A percentile compares a stretch with the other conserved stretches of the same genome.
These are phyloP conservation scores for Zychaea mexicana DNA, from an alignment of 371 early-diverging fungal genomes.

Conservation along the genomic window DNA sequence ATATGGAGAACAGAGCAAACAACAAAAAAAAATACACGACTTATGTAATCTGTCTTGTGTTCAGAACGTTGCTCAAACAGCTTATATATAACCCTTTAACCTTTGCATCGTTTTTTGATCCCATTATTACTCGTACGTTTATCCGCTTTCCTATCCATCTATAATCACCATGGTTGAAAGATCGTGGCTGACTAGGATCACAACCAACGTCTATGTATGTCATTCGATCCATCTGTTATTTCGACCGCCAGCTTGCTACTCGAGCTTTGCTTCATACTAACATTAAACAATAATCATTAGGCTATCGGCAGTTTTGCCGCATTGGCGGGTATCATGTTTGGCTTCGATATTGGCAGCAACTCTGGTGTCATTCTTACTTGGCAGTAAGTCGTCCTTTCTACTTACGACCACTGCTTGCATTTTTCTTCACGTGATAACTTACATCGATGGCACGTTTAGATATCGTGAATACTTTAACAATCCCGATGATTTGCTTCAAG, in stretches of 20 bases:
- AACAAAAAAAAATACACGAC: neutral
- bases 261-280: conserved; percentile 1
- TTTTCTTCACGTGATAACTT: neutral
- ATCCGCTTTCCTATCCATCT: neutral
- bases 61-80: neutral
- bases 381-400: conserved; percentile 38
- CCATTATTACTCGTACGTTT: neutral
- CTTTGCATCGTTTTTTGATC: neutral
- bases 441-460: conserved; percentile 8
- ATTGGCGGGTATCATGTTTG: conserved; percentile 62
- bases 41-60: conserved; percentile 5
- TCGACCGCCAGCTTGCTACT: neutral
- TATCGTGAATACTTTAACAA: conserved; percentile 57
- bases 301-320: conserved; percentile 54
- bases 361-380: conserved; percentile 55
- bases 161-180: neutral
- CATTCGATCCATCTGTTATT: neutral
- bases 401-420: neutral
- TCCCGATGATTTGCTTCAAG: conserved; percentile 53
- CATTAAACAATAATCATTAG: conserved; percentile 19
- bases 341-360: conserved; percentile 62
- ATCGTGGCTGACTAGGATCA: conserved; percentile 10
- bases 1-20: no score
- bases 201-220: conserved; percentile 39
- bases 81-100: neutral